Conservation (phyloP, 2,329 filamentous ascomycete genomes). For the Pyrenophora seminiperda region DNA sequence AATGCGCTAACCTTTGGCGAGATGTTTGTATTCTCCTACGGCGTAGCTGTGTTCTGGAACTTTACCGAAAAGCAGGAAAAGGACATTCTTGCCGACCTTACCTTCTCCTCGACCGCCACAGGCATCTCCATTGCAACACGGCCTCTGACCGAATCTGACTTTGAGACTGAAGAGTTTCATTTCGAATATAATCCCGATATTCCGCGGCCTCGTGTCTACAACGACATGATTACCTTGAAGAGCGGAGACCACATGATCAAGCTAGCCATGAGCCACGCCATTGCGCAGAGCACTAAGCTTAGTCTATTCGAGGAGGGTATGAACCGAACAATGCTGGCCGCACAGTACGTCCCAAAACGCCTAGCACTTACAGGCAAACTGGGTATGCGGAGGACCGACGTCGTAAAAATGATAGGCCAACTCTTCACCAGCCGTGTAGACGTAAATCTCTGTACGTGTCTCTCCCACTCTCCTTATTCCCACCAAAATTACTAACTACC, state of each 20-base stretch:
- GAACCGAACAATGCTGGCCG: constrained; percentile 90
- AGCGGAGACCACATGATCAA: constrained; percentile 99
- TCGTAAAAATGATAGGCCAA: constrained; percentile 86
- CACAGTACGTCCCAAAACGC: constrained; percentile 87
- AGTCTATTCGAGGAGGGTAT: constrained; percentile 96
- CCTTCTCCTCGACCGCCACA: constrained; percentile 76
- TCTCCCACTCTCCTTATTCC: not conserved
- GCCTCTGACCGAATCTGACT: constrained; percentile 84
- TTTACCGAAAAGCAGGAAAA: constrained; percentile 96
- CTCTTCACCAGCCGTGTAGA: constrained; percentile 95
- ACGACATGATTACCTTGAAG: constrained; percentile 97
- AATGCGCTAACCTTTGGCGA: constrained; percentile 84
- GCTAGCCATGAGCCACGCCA: constrained; percentile 94
- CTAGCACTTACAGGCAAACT: constrained; percentile 87
- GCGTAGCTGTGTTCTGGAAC: constrained; percentile 98
- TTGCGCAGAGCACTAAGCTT: constrained; percentile 95
- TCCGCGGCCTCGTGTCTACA: constrained; percentile 88
- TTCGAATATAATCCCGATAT: constrained; percentile 93
- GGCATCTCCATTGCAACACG: constrained; percentile 73
- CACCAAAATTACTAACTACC: constrained; percentile 2
- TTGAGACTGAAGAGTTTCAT: constrained; percentile 97
- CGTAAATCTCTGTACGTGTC: constrained; percentile 89
- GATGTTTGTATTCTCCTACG: constrained; percentile 97
- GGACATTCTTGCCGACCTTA: constrained; percentile 91
- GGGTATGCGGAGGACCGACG: constrained; percentile 88